Percentiles rank a stretch among this genome's conserved stretches.
Evolutionary conservation across 305 asterid genomes (phyloP).

Genomic region (Caryopteris hybrid): DNA sequence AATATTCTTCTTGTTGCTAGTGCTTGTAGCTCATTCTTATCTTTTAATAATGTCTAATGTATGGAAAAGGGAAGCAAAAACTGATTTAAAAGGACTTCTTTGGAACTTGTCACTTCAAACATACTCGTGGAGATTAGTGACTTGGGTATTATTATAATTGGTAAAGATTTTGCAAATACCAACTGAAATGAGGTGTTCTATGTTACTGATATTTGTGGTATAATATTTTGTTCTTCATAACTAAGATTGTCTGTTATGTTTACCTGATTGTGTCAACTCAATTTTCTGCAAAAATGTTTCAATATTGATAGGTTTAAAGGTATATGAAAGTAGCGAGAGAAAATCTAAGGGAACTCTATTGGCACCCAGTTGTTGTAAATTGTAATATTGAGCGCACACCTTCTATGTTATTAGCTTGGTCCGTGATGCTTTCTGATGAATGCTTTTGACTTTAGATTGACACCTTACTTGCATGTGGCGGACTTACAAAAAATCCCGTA

Average conservation of each 20-base stretch:
- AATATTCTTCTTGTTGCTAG: not conserved
- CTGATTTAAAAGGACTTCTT: not conserved
- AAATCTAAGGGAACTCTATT: too few species aligned
- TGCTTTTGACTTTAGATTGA: conserved; percentile 54
- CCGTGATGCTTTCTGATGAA: conserved; percentile 8
- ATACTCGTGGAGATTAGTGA: not conserved
- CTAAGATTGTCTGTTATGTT: not conserved
- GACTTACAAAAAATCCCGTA: conserved; percentile 75
- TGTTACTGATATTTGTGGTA: not conserved
- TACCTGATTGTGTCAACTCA: not conserved
- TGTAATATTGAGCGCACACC: not conserved
- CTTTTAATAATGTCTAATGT: not conserved
- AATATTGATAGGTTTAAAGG: too few species aligned
- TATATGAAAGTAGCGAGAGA: too few species aligned
- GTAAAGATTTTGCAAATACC: not conserved
- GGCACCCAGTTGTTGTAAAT: too few species aligned
- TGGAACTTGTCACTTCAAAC: not conserved
- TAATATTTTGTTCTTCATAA: not conserved
- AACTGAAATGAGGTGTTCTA: not conserved
- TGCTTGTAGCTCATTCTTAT: not conserved
- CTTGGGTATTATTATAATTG: not conserved
- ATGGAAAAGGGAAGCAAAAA: not conserved
- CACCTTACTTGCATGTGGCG: conserved; percentile 93
- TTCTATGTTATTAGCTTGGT: not conserved
- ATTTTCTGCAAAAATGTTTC: not conserved